Conservation (phyloP, 129 eudicot genomes). For the Helichrysum umbraculigerum region DNA sequence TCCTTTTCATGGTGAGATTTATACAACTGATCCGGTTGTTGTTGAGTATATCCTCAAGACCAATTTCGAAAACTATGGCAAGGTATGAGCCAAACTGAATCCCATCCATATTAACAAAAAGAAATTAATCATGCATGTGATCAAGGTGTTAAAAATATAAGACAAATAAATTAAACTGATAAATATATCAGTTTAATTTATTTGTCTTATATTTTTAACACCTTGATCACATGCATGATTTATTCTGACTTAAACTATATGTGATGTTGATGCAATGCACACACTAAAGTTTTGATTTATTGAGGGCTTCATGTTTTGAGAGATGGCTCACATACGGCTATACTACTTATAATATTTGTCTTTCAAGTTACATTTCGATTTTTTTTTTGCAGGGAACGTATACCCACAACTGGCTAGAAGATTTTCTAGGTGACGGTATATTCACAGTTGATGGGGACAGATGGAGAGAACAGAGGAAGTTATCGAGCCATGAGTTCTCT, state of each 20-base stretch:
- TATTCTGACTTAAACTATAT: background rate
- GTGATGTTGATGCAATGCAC: background rate
- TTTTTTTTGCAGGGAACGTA: slow-evolving; percentile 54
- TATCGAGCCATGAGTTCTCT: slow-evolving; percentile 62
- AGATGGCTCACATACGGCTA: background rate
- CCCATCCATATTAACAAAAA: no score
- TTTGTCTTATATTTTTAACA: no score
- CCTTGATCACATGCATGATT: background rate
- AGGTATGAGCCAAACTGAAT: background rate
- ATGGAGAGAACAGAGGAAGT: slow-evolving; percentile 64
- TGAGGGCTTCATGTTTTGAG: no score
- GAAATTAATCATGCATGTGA: no score
- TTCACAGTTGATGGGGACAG: slow-evolving; percentile 73
- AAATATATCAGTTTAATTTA: no score
- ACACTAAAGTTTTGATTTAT: background rate
- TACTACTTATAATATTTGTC: background rate
- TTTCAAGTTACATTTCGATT: background rate
- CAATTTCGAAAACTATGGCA: slow-evolving; percentile 50
- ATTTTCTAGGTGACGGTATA: slow-evolving; percentile 65
- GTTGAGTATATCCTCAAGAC: slow-evolving; percentile 68
- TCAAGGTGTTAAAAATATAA: background rate
- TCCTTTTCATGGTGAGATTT: slow-evolving; percentile 47
- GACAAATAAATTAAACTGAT: no score
- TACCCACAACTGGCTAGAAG: slow-evolving; percentile 35
- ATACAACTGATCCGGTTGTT: slow-evolving; percentile 50